Base-by-base conservation (phyloP, 2,329 filamentous ascomycete genomes). In the Chaetomium olivaceum region DNA sequence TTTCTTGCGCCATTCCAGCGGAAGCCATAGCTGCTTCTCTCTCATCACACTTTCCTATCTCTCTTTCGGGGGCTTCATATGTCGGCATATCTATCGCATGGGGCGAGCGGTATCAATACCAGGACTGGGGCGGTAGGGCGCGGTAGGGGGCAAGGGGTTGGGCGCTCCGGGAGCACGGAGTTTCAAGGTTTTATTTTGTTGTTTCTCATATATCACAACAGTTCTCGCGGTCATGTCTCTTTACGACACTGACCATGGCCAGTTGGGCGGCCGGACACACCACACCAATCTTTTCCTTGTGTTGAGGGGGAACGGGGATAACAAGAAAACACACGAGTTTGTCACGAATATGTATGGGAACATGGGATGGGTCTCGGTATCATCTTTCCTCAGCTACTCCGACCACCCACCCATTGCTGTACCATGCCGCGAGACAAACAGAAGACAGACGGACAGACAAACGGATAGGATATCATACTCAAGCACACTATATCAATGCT, bases 1-100 rank as follows among this genome's bases (percentile, higher is more conserved):
- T 8, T 31, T 55, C 52, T 1, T 11, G 4, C 27, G 31, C 27
- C 16, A 21, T 56, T n/a, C n/a, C 23, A 21, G 2, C 29, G 2
- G 19, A 56, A 9, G 50, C 14, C 19, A 12, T 54, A 14, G 25
- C 19, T 5, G 14, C 16, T 54, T 46, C 9, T 36, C 33, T 3
- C 39, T 60, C 14, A 43, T 52, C 58, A 51, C 12, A 21, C n/a
- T 61, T 62, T 55, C 19, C 23, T 21, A 56, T 56, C 31, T 39
- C 29, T 57, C n/a, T 9, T 9, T 12, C 3, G 33, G 29, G 54
- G 54, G n/a, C 39, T 21, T 39, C 29, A 36, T 57, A 21, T 43
- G 43, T 55, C 25, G 52, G 39, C 54, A 63, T 57, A 48, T 58
- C 50, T 27, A 58, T 62, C 36, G 60, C 60, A 56, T 56, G 50